These are phyloP conservation scores for Astrothelium subdiscretum DNA, from an alignment of 495 filamentous ascomycete genomes.

Conservation along the genomic window DNA sequence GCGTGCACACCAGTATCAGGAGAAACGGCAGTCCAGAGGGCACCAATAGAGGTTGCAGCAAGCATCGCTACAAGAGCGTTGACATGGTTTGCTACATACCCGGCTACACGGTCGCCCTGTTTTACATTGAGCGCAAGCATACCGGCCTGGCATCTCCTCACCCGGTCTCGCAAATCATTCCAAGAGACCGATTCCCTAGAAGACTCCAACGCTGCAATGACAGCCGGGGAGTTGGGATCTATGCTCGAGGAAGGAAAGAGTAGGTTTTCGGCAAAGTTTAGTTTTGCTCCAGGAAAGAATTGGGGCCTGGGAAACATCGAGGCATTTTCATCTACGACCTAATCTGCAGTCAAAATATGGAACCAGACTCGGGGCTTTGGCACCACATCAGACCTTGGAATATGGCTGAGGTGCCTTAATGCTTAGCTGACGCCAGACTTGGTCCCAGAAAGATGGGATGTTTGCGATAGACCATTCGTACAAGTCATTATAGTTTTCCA, in stretches of 20 bases:
- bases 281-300: slow-evolving; percentile 65
- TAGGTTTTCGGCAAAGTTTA: slow-evolving; percentile 92
- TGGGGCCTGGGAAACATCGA: slow-evolving; percentile 73
- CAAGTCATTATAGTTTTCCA: slow-evolving; percentile 56
- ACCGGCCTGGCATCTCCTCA: slow-evolving; percentile 58
- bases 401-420: slow-evolving; percentile 57
- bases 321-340: slow-evolving; percentile 57
- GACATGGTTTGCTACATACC: slow-evolving; percentile 77
- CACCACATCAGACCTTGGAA: slow-evolving; percentile 37
- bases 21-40: slow-evolving; percentile 84
- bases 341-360: not conserved
- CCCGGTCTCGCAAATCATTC: slow-evolving; percentile 66
- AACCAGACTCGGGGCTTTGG: not conserved
- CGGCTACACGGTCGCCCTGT: slow-evolving; percentile 63
- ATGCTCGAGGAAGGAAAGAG: slow-evolving; percentile 57
- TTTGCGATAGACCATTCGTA: slow-evolving; percentile 77
- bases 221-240: slow-evolving; percentile 45
- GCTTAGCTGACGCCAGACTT: slow-evolving; percentile 71
- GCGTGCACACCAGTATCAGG: slow-evolving; percentile 71
- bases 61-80: slow-evolving; percentile 82
- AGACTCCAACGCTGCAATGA: slow-evolving; percentile 66
- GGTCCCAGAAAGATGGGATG: slow-evolving; percentile 67
- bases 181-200: slow-evolving; percentile 60
- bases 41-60: slow-evolving; percentile 64
- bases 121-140: slow-evolving; percentile 52